These are phyloP conservation scores for Mycosphaerella sp. DNA, from an alignment of 2,329 filamentous ascomycete species.

Conservation along the genomic window DNA sequence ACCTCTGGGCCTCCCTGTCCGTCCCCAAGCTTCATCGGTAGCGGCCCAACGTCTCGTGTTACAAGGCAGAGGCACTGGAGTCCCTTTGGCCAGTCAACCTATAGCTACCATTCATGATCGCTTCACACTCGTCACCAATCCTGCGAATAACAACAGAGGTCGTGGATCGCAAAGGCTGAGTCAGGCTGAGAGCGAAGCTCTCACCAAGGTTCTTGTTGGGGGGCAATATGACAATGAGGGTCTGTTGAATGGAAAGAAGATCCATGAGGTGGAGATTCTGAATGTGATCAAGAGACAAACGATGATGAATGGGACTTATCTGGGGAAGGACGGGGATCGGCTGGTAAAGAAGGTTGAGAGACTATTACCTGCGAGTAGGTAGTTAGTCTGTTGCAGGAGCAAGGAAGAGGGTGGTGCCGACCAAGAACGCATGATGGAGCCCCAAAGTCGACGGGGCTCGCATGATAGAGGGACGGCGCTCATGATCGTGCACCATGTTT, in stretches of 20 bases:
- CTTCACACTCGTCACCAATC: slow-evolving; percentile 18
- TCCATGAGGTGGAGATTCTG: slow-evolving; percentile 16
- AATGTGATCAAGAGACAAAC: slow-evolving; percentile 21
- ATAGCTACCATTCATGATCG: slow-evolving; percentile 24
- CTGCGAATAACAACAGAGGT: slow-evolving; percentile 1
- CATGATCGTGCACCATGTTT: too few relatives aligned
- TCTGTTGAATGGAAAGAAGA: slow-evolving; percentile 3
- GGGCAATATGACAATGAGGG: slow-evolving; percentile 15
- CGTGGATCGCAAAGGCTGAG: neutral
- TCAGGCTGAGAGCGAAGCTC: neutral
- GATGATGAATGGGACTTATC: slow-evolving; percentile 25
- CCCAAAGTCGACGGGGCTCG: too few relatives aligned
- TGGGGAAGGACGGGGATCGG: slow-evolving; percentile 25
- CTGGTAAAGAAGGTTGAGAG: slow-evolving; percentile 31
- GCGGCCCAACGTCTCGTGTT: slow-evolving; percentile 15
- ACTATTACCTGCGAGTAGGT: slow-evolving; percentile 10
- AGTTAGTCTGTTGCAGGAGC: neutral
- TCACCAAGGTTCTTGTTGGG: slow-evolving; percentile 20
- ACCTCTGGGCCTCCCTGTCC: slow-evolving; percentile 4
- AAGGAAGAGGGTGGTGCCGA: neutral
- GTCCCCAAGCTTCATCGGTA: slow-evolving; percentile 1
- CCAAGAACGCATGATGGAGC: neutral
- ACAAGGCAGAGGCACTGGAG: slow-evolving; percentile 20
- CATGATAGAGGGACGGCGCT: too few relatives aligned
- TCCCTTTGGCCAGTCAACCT: slow-evolving; percentile 21